Evolutionary conservation across 352 stramenopile genomes (phyloP), one percentile per base, ranked within the genome.

Genomic region (Pythium brassicae): DNA sequence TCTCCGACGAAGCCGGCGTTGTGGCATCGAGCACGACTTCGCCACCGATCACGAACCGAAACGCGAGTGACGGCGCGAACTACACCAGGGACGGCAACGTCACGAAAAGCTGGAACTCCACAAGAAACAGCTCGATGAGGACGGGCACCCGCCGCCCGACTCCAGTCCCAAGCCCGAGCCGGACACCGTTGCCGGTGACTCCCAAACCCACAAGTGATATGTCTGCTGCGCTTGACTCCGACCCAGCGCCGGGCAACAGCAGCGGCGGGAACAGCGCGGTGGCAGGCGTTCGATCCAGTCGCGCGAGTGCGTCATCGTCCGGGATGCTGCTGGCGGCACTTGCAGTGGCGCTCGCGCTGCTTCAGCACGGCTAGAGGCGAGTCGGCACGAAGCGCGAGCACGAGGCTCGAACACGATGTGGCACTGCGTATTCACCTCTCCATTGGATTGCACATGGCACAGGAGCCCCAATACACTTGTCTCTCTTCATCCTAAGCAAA

Each of bases 361-460:
- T 60, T 11, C 35, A 42, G 54, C 29, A 51, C 3, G 4, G 50
- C 69, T 76, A 25, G 78, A 37, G 32, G 32, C 5, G 32, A 37
- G 62, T 19, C 50, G 44, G 32, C 32, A 37, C 6, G 53, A 77
- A 61, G 14, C 67, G 2, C 32, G 32, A 37, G 14, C 32, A 37
- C 32, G 53, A 77, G 62, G 14, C 67, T 3, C 32, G 32, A 37
- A 37, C 32, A 37, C 32, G 32, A 9, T 37, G 2, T 37, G 32
- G 32, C 32, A 37, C 67, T 26, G 65, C 61, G 61, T 79, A 47
- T 39, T 74, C 71, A 54, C n/a, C 42, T 47, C n/a, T 47, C 42
- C 22, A 37, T 37, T 11, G 5, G 32, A 37, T 37, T 37, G 32
- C 32, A 37, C 32, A 14, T 37, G 32, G 32, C 14, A 37, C 2